Conservation (phyloP, 148 eudicot genomes). For the Salicornia ramosissima region DNA sequence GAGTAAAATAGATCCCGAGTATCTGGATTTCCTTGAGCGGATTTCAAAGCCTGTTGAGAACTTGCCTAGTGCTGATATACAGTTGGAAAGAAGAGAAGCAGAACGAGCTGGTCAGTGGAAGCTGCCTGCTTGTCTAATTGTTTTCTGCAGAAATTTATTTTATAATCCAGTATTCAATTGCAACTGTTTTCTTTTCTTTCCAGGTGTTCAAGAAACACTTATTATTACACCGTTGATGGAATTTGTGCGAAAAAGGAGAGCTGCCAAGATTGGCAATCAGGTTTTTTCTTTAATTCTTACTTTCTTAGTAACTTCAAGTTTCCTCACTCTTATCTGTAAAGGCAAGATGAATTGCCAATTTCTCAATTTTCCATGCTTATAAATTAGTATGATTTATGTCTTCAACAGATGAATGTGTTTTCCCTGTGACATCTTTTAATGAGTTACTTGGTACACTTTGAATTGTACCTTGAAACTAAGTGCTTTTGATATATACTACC, state of each 20-base stretch:
- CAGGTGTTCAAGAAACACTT: slow-evolving; percentile 38
- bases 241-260: slow-evolving; percentile 41
- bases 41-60: slow-evolving; percentile 41
- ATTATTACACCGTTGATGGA: slow-evolving; percentile 48
- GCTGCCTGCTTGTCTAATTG: not conserved
- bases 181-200: not conserved
- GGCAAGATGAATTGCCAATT: too few relatives aligned
- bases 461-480: too few relatives aligned
- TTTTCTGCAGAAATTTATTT: not conserved
- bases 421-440: too few relatives aligned
- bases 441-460: too few relatives aligned
- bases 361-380: too few relatives aligned
- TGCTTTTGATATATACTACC: too few relatives aligned
- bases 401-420: too few relatives aligned
- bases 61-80: slow-evolving; percentile 50
- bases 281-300: slow-evolving; percentile 13
- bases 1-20: slow-evolving; percentile 37
- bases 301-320: too few relatives aligned
- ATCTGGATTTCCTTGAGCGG: slow-evolving; percentile 39
- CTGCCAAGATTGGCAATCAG: slow-evolving; percentile 38
- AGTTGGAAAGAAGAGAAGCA: slow-evolving; percentile 45
- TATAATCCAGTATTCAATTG: not conserved
- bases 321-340: too few relatives aligned
- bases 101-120: slow-evolving; percentile 39
- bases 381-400: too few relatives aligned